A percentile compares a stretch with the other conserved stretches of the same genome.
Evolutionary conservation across 768 basidiomycete species (phyloP).

Genomic region (Lactarius sp.): DNA sequence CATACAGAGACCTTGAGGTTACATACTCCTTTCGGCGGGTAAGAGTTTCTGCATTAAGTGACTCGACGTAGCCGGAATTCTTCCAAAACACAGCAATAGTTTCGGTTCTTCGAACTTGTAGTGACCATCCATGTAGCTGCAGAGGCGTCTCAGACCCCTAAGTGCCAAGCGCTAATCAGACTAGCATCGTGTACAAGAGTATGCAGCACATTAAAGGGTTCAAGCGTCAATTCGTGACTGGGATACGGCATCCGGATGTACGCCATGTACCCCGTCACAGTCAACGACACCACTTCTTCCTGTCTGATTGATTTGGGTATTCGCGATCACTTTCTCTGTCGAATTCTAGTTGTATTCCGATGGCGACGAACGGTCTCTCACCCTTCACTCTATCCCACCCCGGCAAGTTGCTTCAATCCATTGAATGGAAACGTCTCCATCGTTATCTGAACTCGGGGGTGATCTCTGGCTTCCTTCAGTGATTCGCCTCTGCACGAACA

Average conservation of each 20-base stretch:
- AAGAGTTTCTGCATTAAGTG: neutral
- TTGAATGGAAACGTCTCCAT: neutral
- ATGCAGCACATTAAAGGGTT: neutral
- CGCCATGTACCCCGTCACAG: neutral
- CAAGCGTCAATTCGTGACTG: neutral
- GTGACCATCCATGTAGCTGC: neutral
- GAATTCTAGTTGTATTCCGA: neutral
- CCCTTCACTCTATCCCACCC: neutral
- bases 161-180: neutral
- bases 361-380: neutral
- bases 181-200: neutral
- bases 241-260: neutral
- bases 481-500: too few relatives aligned
- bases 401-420: neutral
- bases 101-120: neutral
- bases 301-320: neutral
- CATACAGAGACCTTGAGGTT: neutral
- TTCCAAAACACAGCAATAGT: neutral
- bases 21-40: neutral
- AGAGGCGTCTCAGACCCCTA: neutral
- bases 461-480: too few relatives aligned
- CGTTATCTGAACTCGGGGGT: too few relatives aligned
- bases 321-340: neutral
- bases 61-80: neutral
- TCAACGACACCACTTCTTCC: neutral